A percentile compares a stretch with the other conserved stretches of the same genome.
These are phyloP conservation scores for Gomphus bonarii DNA, from an alignment of 1,284 basidiomycete species.

Conservation along the genomic window DNA sequence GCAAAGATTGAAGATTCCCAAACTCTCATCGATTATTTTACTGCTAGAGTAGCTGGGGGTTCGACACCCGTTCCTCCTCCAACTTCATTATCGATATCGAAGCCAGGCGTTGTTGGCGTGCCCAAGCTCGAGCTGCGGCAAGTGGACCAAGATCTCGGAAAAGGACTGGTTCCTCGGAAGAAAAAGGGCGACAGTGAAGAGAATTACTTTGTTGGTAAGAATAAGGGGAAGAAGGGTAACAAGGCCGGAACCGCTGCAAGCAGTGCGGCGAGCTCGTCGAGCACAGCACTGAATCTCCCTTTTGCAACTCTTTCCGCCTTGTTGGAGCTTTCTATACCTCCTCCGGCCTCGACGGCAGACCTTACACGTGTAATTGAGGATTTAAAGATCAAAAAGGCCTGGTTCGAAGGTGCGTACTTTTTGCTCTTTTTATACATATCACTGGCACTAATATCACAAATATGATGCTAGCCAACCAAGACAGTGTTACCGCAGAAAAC, in stretches of 20 bases:
- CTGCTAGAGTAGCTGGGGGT: conserved; percentile 49
- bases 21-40: conserved; percentile 86
- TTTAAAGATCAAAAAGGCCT: conserved; percentile 88
- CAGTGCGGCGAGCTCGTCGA: conserved; percentile 13
- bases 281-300: conserved; percentile 64
- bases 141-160: conserved; percentile 61
- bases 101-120: conserved; percentile 55
- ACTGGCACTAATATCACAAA: conserved; percentile 25
- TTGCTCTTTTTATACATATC: conserved; percentile 15
- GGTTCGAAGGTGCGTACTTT: conserved; percentile 56
- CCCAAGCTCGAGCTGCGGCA: conserved; percentile 80
- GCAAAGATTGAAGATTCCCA: conserved; percentile 95
- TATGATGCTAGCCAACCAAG: conserved; percentile 44
- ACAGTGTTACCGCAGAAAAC: conserved; percentile 57
- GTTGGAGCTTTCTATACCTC: conserved; percentile 82
- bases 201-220: conserved; percentile 69
- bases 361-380: conserved; percentile 82
- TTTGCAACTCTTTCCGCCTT: conserved; percentile 83
- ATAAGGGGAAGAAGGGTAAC: conserved; percentile 55
- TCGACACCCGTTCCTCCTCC: conserved; percentile 28
- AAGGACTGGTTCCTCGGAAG: conserved; percentile 76
- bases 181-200: conserved; percentile 87
- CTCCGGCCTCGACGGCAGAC: conserved; percentile 73
- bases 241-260: conserved; percentile 39
- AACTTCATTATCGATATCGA: conserved; percentile 23